These are phyloP conservation scores for Handroanthus guayacan DNA, from an alignment of 257 asterid genomes.

Conservation along the genomic window DNA sequence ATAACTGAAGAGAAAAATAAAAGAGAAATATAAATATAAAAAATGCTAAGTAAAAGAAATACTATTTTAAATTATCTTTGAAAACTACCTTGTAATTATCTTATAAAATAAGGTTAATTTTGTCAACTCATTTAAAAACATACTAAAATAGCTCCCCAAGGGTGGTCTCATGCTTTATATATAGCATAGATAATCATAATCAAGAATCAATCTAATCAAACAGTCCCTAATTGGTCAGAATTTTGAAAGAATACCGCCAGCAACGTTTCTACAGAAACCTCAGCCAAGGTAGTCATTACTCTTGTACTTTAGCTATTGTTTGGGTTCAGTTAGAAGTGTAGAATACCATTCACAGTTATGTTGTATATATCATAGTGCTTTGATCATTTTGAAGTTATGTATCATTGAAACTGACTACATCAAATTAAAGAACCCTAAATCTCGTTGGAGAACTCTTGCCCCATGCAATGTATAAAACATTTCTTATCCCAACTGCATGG, in stretches of 20 bases:
- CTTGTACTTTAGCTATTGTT: constrained; percentile 15
- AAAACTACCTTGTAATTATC: too few species aligned
- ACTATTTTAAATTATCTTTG: too few species aligned
- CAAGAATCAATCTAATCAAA: background rate
- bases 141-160: too few species aligned
- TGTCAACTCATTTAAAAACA: too few species aligned
- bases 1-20: too few species aligned
- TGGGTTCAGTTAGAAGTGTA: constrained; percentile 8
- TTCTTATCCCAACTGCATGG: background rate
- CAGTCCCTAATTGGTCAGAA: background rate
- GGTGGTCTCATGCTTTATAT: too few species aligned
- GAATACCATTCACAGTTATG: constrained; percentile 12
- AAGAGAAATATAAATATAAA: too few species aligned
- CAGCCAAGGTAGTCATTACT: constrained; percentile 21
- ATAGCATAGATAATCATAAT: background rate
- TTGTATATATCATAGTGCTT: background rate
- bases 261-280: constrained; percentile 16
- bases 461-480: background rate
- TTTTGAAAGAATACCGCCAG: background rate
- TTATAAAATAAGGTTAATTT: too few species aligned
- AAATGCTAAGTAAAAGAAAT: too few species aligned
- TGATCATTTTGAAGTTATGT: background rate
- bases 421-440: constrained; percentile 13
- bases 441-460: constrained; percentile 14
- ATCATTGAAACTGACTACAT: background rate